A percentile compares a stretch with the other conserved stretches of the same genome.
phyloP scores from a whole-genome alignment of 768 basidiomycete genomes.

The Suillus tomentosus region DNA sequence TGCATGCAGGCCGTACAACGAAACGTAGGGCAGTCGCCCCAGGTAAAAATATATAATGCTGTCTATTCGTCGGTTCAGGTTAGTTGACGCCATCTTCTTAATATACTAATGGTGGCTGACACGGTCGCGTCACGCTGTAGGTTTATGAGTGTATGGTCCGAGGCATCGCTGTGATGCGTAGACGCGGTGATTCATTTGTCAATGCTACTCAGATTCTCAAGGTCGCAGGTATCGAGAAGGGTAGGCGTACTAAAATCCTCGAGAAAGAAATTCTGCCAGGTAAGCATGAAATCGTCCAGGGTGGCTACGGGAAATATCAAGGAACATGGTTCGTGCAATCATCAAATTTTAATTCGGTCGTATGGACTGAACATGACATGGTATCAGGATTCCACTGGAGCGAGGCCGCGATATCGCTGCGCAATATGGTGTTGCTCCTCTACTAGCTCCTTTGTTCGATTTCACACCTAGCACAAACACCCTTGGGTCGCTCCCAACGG shows the following conservation, averaged over 20 bases:
- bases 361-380: slow-evolving; percentile 15
- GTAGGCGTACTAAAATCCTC: slow-evolving; percentile 91
- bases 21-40: slow-evolving; percentile 43
- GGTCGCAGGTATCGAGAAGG: slow-evolving; percentile 97
- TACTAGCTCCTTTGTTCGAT: slow-evolving; percentile 91
- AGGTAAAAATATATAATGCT: slow-evolving; percentile 89
- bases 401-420: slow-evolving; percentile 90
- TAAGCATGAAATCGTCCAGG: slow-evolving; percentile 97
- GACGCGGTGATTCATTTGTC: slow-evolving; percentile 91
- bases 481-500: slow-evolving; percentile 65
- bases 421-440: slow-evolving; percentile 87
- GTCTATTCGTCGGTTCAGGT: slow-evolving; percentile 91
- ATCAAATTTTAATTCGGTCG: slow-evolving; percentile 8
- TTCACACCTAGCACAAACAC: slow-evolving; percentile 80
- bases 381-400: slow-evolving; percentile 89
- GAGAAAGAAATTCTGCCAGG: slow-evolving; percentile 97
- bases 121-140: slow-evolving; percentile 41
- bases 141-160: slow-evolving; percentile 99
- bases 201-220: slow-evolving; percentile 99
- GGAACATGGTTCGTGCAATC: slow-evolving; percentile 82
- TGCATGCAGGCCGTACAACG: slow-evolving; percentile 32
- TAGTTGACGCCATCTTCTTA: slow-evolving; percentile 15
- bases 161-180: slow-evolving; percentile 97
- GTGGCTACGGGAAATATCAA: slow-evolving; percentile 99
- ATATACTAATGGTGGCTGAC: slow-evolving; percentile 3